Percentiles rank a stretch among this genome's conserved stretches.
These are phyloP conservation scores for Polysphondylium violaceum DNA, from an alignment of 78 protist genomes.

Conservation along the genomic window DNA sequence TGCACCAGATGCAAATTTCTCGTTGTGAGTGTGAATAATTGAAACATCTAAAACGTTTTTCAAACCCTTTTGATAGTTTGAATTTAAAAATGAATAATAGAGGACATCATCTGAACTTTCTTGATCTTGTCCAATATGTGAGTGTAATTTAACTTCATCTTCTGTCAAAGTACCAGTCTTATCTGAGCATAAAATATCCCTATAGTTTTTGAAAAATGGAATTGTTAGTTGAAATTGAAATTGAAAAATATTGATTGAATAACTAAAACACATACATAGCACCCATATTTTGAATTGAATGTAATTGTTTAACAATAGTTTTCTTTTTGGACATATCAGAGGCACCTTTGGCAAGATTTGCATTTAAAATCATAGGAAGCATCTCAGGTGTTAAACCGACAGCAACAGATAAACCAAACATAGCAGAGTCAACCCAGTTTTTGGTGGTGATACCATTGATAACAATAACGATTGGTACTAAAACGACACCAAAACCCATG, in stretches of 20 bases:
- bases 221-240: neutral
- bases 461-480: slow-evolving; percentile 69
- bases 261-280: slow-evolving; percentile 41
- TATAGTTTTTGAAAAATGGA: too few species aligned
- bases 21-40: slow-evolving; percentile 23
- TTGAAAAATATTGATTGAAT: neutral
- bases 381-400: slow-evolving; percentile 78
- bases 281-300: slow-evolving; percentile 82
- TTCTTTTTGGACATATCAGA: slow-evolving; percentile 73
- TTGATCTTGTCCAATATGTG: slow-evolving; percentile 29
- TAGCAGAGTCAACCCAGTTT: slow-evolving; percentile 52
- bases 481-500: slow-evolving; percentile 61
- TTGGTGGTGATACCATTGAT: slow-evolving; percentile 62
- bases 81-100: slow-evolving; percentile 45
- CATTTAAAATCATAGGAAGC: slow-evolving; percentile 77
- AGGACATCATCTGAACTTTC: slow-evolving; percentile 16
- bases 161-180: slow-evolving; percentile 81
- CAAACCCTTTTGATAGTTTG: slow-evolving; percentile 56
- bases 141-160: slow-evolving; percentile 47
- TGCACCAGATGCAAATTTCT: slow-evolving; percentile 20
- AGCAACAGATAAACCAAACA: slow-evolving; percentile 79
- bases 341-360: slow-evolving; percentile 79
- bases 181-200: slow-evolving; percentile 77
- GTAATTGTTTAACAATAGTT: slow-evolving; percentile 70
- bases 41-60: slow-evolving; percentile 74